These are phyloP conservation scores for Quercus suber DNA, from an alignment of 306 rosid species.

Conservation along the genomic window DNA sequence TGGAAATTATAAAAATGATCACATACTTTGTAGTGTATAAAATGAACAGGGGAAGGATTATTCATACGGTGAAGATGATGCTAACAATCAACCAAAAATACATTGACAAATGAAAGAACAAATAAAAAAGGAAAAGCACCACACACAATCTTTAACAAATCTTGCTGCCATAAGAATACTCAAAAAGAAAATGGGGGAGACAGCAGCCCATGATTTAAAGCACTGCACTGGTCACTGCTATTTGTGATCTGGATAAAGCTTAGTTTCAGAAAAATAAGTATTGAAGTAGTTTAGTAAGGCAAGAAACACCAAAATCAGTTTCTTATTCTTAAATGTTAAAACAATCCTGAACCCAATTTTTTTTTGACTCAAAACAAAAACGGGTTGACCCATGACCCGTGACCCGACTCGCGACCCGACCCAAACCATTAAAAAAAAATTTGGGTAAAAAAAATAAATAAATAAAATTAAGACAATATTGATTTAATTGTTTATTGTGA, in stretches of 20 bases:
- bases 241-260: neutral
- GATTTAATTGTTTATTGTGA: too few relatives aligned
- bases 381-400: too few relatives aligned
- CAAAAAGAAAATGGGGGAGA: neutral
- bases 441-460: too few relatives aligned
- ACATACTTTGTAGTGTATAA: neutral
- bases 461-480: too few relatives aligned
- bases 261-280: neutral
- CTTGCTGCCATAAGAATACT: neutral
- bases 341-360: too few relatives aligned
- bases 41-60: neutral
- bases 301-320: neutral
- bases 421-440: too few relatives aligned
- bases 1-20: neutral
- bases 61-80: neutral
- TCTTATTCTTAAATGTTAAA: neutral
- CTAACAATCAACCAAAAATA: neutral
- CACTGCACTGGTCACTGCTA: neutral
- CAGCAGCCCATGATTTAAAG: neutral
- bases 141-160: slow-evolving; percentile 3
- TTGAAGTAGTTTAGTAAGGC: neutral
- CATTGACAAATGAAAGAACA: neutral
- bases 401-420: too few relatives aligned
- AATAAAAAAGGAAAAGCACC: neutral
- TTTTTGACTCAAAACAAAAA: too few relatives aligned